Evolutionary conservation across 257 asterid species (phyloP), one percentile per base, ranked within the genome.

Genomic region (Thymus mandschuricus): DNA sequence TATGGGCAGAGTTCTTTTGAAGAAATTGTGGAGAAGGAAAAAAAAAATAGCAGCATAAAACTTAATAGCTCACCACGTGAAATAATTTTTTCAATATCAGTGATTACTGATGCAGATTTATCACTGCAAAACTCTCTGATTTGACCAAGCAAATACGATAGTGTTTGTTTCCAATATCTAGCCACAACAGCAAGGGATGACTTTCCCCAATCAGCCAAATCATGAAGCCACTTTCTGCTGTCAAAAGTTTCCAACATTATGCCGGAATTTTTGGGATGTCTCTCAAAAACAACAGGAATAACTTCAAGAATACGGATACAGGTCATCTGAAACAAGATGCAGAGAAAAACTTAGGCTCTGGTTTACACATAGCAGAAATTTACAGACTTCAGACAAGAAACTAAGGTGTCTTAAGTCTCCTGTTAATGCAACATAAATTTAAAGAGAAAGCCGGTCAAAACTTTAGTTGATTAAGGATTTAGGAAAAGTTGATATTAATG

Each of bases 121-220:
- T 68, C 70, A 68, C 83, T 75, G 78, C 91, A 86, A 62, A 82
- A 81, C 61, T 68, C 78, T 85, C 81, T 89, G 72, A 94, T 73
- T 79, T 86, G 81, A 76, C 86, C 81, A 31, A 94, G 86, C 88
- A 94, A 79, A 80, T 82, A 85, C 75, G 81, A 78, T 71, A 91
- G 55, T 21, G 97, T 76, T 69, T 83, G 90, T 81, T 86, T 94
- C 99, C 98, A 94, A 82, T 94, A 89, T 81, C 99, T 85, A 60
- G 85, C 84, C 83, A 94, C 92, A 3, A 85, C 86, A 71, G 87
- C 82, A 84, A 89, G 95, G 65, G 97, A 82, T 68, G 97, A 91
- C 76, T 87, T 81, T 27, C 99, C 99, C 99, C 97, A 94, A 72
- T 89, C 96, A 63, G 87, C 84, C 82, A 94, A 85, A 83, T 94